Evolutionary conservation across 108 stramenopile genomes (phyloP).

Genomic region (Conticribra guillardii): DNA sequence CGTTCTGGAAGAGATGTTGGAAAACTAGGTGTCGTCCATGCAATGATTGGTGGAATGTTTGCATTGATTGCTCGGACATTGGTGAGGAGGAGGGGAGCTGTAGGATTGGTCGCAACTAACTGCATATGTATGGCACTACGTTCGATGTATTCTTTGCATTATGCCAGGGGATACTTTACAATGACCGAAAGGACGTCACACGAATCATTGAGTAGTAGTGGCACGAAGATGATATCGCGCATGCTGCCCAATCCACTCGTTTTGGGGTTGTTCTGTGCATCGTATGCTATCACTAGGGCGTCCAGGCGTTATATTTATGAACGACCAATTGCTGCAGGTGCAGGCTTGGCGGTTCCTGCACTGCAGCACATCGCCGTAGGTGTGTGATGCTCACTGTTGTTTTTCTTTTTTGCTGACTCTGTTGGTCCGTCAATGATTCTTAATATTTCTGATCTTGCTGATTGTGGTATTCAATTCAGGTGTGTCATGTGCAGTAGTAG

Average conservation of each 20-base stretch:
- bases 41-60: conserved; percentile 71
- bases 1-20: conserved; percentile 64
- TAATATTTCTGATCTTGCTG: too few relatives aligned
- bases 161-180: conserved; percentile 69
- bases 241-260: conserved; percentile 68
- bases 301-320: conserved; percentile 28
- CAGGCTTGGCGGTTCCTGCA: conserved; percentile 62
- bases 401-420: too few relatives aligned
- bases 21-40: conserved; percentile 66
- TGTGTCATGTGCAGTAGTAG: too few relatives aligned
- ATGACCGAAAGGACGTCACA: conserved; percentile 2
- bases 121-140: conserved; percentile 77
- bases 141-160: conserved; percentile 67
- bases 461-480: too few relatives aligned
- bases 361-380: conserved; percentile 62
- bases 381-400: too few relatives aligned
- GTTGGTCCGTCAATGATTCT: too few relatives aligned
- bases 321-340: conserved; percentile 27
- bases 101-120: conserved; percentile 81
- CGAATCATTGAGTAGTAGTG: not conserved
- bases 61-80: conserved; percentile 64
- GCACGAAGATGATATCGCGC: conserved; percentile 23
- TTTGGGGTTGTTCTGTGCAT: conserved; percentile 47
- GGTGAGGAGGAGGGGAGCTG: conserved; percentile 58
- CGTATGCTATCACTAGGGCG: conserved; percentile 47